Percentiles rank a stretch among this genome's conserved stretches.
Evolutionary conservation across 352 stramenopile species (phyloP).

Genomic region (Phytophthora ohioensis): DNA sequence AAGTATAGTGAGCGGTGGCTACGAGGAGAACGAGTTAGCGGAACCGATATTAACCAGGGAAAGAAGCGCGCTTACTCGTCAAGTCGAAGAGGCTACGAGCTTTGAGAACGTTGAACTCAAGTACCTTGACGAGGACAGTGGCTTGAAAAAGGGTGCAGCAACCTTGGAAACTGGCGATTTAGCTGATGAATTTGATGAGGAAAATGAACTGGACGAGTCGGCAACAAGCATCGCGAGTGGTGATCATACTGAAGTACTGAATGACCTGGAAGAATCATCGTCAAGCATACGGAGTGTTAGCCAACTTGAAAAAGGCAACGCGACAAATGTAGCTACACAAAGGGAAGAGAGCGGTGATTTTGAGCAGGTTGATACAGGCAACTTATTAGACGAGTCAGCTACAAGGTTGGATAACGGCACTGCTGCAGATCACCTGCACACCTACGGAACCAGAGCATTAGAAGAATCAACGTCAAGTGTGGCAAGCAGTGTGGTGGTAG

Average conservation of each 20-base stretch:
- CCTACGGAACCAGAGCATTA: not conserved
- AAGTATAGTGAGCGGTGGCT: no score
- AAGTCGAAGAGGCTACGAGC: no score
- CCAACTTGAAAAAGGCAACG: not conserved
- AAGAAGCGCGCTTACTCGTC: no score
- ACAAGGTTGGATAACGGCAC: not conserved
- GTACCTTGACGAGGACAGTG: no score
- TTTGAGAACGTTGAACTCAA: no score
- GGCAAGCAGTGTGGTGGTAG: not conserved
- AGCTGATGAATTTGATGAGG: no score
- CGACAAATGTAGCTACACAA: not conserved
- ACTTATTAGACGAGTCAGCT: not conserved
- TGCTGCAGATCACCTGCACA: not conserved
- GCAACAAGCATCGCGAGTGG: not conserved
- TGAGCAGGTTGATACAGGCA: constrained; percentile 1
- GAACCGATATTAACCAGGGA: no score
- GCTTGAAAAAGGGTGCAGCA: no score
- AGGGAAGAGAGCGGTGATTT: not conserved
- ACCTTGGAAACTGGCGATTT: no score
- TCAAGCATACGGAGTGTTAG: not conserved
- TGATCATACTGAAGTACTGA: not conserved
- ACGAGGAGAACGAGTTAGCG: no score
- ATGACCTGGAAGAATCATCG: constrained; percentile 5
- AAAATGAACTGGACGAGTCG: no score
- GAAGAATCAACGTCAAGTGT: not conserved